Evolutionary conservation across 228 moss, liverwort and hornwort species (phyloP).

Genomic region (Sphagnum magellanicum): DNA sequence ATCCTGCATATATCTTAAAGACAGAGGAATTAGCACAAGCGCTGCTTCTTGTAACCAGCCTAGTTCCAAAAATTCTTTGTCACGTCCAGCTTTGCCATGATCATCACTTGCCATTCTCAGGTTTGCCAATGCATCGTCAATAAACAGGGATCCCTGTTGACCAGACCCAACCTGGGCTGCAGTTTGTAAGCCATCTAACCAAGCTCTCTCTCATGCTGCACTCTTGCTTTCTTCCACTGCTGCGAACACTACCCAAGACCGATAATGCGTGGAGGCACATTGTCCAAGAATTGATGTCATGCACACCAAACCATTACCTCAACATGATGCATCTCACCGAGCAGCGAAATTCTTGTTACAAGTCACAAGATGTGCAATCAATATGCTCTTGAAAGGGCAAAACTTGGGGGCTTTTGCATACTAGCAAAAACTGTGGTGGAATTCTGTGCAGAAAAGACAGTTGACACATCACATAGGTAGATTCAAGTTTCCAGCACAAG

Average conservation of each 20-base stretch:
- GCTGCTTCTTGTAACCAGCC: constrained; percentile 32
- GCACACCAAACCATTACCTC: constrained; percentile 98
- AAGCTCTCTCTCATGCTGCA: constrained; percentile 73
- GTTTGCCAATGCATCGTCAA: constrained; percentile 88
- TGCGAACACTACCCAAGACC: constrained; percentile 53
- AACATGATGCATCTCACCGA: constrained; percentile 56
- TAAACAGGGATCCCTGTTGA: constrained; percentile 69
- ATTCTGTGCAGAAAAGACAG: too few species aligned
- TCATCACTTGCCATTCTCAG: constrained; percentile 65
- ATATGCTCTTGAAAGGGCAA: neutral
- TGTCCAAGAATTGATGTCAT: constrained; percentile 73
- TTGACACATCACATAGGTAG: too few species aligned
- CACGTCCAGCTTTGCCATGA: constrained; percentile 30
- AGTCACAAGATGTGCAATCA: neutral
- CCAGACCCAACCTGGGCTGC: constrained; percentile 46
- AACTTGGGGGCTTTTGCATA: neutral
- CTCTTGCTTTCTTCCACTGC: constrained; percentile 68
- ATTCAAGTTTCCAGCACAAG: too few species aligned
- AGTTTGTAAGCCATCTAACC: constrained; percentile 50
- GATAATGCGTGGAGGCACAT: constrained; percentile 53
- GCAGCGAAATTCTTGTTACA: neutral
- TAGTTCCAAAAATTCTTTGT: constrained; percentile 60
- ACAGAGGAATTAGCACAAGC: too few species aligned
- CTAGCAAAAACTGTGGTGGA: too few species aligned
- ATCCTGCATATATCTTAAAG: too few species aligned